Conservation (phyloP, 352 stramenopile species). For the Albugo laibachii region DNA sequence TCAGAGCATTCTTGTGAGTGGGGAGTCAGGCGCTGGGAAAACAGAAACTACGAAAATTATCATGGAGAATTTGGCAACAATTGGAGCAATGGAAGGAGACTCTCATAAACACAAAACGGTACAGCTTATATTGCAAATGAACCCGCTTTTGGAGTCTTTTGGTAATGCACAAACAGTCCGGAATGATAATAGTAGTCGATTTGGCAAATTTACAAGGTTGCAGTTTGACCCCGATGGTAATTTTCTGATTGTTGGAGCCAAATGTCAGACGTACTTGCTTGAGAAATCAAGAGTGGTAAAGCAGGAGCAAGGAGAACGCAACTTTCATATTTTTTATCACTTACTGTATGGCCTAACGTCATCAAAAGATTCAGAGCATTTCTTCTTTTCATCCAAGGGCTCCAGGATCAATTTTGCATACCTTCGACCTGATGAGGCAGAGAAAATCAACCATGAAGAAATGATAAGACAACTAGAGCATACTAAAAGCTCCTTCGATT, state of each 20-base stretch:
- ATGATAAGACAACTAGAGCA: slow-evolving; percentile 17
- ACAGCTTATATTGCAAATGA: slow-evolving; percentile 89
- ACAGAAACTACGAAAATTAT: slow-evolving; percentile 89
- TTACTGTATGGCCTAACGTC: slow-evolving; percentile 28
- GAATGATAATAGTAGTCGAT: slow-evolving; percentile 93
- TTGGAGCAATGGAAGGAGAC: slow-evolving; percentile 14
- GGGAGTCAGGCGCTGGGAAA: slow-evolving; percentile 81
- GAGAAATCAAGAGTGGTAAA: slow-evolving; percentile 90
- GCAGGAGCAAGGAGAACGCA: slow-evolving; percentile 80
- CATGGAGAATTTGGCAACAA: slow-evolving; percentile 69
- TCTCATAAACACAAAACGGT: slow-evolving; percentile 2
- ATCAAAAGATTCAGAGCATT: slow-evolving; percentile 16
- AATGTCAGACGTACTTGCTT: slow-evolving; percentile 90
- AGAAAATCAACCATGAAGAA: slow-evolving; percentile 9
- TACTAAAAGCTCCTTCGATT: slow-evolving; percentile 26
- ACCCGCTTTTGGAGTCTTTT: slow-evolving; percentile 96
- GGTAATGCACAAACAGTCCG: slow-evolving; percentile 94
- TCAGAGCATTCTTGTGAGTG: slow-evolving; percentile 74
- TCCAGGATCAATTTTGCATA: slow-evolving; percentile 22
- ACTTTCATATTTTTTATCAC: slow-evolving; percentile 96
- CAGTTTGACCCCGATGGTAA: slow-evolving; percentile 54
- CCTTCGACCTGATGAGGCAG: slow-evolving; percentile 14
- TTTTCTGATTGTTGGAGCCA: slow-evolving; percentile 67
- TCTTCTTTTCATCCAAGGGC: slow-evolving; percentile 15
- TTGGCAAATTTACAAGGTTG: slow-evolving; percentile 95